Percentiles rank a stretch among this genome's conserved stretches.
Conservation (phyloP, 306 rosid species). For the Vigna mungo region DNA sequence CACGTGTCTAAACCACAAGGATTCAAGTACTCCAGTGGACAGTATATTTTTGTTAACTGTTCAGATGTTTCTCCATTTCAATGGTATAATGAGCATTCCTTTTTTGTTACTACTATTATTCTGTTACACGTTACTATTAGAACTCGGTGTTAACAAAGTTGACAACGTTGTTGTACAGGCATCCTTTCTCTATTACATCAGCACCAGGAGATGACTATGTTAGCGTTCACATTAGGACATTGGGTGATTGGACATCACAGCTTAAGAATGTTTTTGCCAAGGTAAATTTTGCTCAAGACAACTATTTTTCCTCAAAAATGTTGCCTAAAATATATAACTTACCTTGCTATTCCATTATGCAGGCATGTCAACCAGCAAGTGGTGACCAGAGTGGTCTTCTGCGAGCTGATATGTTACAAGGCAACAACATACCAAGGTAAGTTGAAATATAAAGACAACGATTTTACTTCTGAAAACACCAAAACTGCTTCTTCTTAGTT, state of each 20-base stretch:
- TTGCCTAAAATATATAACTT: neutral
- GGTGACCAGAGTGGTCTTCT: conserved; percentile 36
- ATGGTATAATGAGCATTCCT: conserved; percentile 56
- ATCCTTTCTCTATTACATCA: conserved; percentile 89
- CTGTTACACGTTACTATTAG: neutral
- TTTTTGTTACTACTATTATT: neutral
- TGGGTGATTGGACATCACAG: conserved; percentile 90
- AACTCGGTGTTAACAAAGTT: neutral
- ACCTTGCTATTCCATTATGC: conserved; percentile 6
- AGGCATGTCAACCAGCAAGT: conserved; percentile 32
- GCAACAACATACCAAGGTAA: conserved; percentile 29
- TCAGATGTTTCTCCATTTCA: conserved; percentile 80
- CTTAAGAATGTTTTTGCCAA: conserved; percentile 72
- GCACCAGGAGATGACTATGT: conserved; percentile 89
- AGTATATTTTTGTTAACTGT: conserved; percentile 81
- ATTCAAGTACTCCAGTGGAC: conserved; percentile 85
- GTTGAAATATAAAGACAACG: neutral
- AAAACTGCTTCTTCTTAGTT: neutral
- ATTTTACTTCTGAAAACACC: neutral
- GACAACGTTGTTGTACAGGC: conserved; percentile 56
- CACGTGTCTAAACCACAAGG: conserved; percentile 90
- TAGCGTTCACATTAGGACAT: conserved; percentile 84
- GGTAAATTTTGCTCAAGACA: conserved; percentile 48
- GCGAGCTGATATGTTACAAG: conserved; percentile 24
- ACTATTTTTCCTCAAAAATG: conserved; percentile 7